Base-by-base conservation (phyloP, 2,329 filamentous ascomycete species). In the Sclerotinia sclerotiorum region DNA sequence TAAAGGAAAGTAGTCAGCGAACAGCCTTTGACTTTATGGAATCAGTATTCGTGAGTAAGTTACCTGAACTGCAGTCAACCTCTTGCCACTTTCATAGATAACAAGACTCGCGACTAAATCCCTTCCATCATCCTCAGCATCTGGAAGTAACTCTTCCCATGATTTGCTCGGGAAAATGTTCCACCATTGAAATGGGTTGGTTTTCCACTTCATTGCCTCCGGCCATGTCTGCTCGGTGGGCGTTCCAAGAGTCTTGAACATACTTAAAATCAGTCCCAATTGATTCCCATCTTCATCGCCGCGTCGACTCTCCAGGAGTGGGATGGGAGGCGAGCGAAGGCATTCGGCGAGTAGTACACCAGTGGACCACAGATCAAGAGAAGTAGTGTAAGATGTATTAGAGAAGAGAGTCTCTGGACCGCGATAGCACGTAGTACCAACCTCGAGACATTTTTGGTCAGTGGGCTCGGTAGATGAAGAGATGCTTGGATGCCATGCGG, bases 401-500 rank as follows among this genome's bases (percentile, higher is more conserved):
- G 93, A 95, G 77, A 99, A 98, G 8, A 99, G 83, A 0, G 94
- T 86, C 76, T 99, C 96, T 0, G 95, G 95, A 0, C 94, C 87
- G 27, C 96, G 88, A 80, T 99, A 99, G 61, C 91, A 87, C 0
- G 94, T 94, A 1, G 94, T 98, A 48, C 95, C 95, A 35, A 99
- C 91, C 77, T 99, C 96, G 10, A 95, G 89, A 65, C 97, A 90
- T 79, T 98, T 98, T 67, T 83, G 75, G 66, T 87, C 78, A 11
- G 82, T 76, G 1, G 87, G 82, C 77, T 99, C 95, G 19, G 86
- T 84, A 4, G 81, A 55, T 3, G 66, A 48, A 7, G 6, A 87
- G 83, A 69, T 85, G 74, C 15, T 83, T 78, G 3, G 90, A 86
- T 72, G 90, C 93, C 93, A 97, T 11, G 94, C 88, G 51, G 95